A percentile compares a stretch with the other conserved stretches of the same genome.
Conservation (phyloP, 1,139 yeast species). For the Ogataea hybrid region DNA sequence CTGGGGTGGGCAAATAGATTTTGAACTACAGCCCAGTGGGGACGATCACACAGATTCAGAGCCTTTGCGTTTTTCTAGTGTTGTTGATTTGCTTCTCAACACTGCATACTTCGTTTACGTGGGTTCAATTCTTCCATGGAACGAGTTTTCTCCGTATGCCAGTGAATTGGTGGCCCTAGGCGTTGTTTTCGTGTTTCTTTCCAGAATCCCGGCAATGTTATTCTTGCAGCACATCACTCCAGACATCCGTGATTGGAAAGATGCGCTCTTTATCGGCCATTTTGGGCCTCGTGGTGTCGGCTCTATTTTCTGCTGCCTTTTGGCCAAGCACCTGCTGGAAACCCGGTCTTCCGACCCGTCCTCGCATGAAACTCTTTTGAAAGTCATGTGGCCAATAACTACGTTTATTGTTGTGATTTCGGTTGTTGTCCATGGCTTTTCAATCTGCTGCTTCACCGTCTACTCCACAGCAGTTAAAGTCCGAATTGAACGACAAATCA, state of each 20-base stretch:
- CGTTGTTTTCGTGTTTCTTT: constrained; percentile 65
- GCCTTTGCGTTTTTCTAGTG: constrained; percentile 78
- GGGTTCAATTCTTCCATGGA: constrained; percentile 95
- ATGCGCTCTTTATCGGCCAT: constrained; percentile 41
- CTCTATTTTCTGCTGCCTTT: constrained; percentile 30
- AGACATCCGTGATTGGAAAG: constrained; percentile 36
- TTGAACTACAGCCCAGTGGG: constrained; percentile 6
- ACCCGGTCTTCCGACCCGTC: not conserved
- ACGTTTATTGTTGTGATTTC: constrained; percentile 29
- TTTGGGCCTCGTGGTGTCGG: constrained; percentile 50
- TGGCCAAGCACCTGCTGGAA: constrained; percentile 22
- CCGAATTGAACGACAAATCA: constrained; percentile 6
- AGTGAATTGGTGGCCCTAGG: constrained; percentile 83
- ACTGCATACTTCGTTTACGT: constrained; percentile 84
- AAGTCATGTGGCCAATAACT: constrained; percentile 31
- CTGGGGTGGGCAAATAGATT: constrained; percentile 85
- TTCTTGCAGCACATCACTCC: constrained; percentile 36
- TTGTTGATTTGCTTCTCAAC: constrained; percentile 74
- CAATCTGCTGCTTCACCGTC: constrained; percentile 20
- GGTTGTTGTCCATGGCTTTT: constrained; percentile 31
- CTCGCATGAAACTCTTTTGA: constrained; percentile 9
- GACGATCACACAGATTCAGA: constrained; percentile 33
- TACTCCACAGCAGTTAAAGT: constrained; percentile 15
- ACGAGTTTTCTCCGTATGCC: constrained; percentile 60
- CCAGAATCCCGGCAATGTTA: constrained; percentile 74